phyloP scores from a whole-genome alignment of 257 asterid species.

The Penstemon newberryi region DNA sequence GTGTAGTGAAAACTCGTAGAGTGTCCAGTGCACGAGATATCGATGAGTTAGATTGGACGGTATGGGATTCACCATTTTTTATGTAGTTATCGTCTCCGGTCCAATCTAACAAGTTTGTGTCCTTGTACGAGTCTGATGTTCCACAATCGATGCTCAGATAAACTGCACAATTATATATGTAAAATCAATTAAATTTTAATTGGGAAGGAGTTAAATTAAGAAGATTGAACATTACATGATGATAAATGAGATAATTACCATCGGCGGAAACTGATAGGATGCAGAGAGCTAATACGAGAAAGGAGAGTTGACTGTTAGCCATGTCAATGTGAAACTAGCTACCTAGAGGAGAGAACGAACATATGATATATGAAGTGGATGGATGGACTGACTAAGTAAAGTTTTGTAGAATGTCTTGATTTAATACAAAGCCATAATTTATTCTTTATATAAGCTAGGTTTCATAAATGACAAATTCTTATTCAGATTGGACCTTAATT shows the following conservation, averaged over 20 bases:
- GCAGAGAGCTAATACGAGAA: not conserved
- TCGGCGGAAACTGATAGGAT: slow-evolving; percentile 10
- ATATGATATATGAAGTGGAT: too few species aligned
- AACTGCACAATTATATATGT: slow-evolving; percentile 8
- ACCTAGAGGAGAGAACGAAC: too few species aligned
- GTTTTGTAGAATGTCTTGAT: too few species aligned
- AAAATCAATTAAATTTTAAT: not conserved
- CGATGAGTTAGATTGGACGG: slow-evolving; percentile 17
- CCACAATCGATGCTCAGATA: slow-evolving; percentile 45
- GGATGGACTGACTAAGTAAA: too few species aligned
- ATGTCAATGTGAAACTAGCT: not conserved
- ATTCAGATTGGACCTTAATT: too few species aligned
- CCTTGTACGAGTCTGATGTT: slow-evolving; percentile 24
- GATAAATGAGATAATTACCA: not conserved
- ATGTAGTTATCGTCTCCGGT: slow-evolving; percentile 34
- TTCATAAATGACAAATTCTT: too few species aligned
- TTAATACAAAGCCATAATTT: too few species aligned
- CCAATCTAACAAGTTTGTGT: slow-evolving; percentile 31
- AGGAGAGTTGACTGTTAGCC: not conserved
- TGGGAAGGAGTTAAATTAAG: not conserved
- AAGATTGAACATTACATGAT: not conserved
- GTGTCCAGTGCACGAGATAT: slow-evolving; percentile 42
- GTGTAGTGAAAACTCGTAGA: slow-evolving; percentile 46
- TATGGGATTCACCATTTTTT: slow-evolving; percentile 26
- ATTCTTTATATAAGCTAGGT: too few species aligned